These are phyloP conservation scores for Stereocaulon alpinum DNA, from an alignment of 495 filamentous ascomycete genomes.

Conservation along the genomic window DNA sequence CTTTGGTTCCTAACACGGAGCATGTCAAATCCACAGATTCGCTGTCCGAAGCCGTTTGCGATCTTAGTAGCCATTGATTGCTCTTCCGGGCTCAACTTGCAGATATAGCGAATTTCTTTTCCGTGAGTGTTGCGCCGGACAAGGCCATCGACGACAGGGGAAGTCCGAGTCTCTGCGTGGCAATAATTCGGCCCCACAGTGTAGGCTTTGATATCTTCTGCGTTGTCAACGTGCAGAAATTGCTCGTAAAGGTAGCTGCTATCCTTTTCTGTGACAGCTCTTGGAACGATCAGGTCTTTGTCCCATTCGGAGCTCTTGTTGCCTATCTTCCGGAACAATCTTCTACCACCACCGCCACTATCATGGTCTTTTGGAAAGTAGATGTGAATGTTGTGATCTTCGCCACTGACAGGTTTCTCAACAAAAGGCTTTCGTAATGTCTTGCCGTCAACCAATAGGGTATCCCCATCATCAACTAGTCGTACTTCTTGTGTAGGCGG, in stretches of 20 bases:
- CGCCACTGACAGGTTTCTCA: slow-evolving; percentile 95
- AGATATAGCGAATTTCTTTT: slow-evolving; percentile 94
- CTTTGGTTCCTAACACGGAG: slow-evolving; percentile 78
- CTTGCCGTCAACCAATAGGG: slow-evolving; percentile 74
- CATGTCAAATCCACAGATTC: slow-evolving; percentile 94
- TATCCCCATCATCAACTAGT: slow-evolving; percentile 77
- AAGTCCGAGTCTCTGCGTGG: slow-evolving; percentile 94
- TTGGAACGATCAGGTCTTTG: slow-evolving; percentile 58
- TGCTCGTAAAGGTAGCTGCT: slow-evolving; percentile 93
- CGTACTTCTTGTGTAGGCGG: slow-evolving; percentile 54
- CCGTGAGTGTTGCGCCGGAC: slow-evolving; percentile 93
- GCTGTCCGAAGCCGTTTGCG: slow-evolving; percentile 82
- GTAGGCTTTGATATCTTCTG: slow-evolving; percentile 97
- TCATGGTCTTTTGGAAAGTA: slow-evolving; percentile 75
- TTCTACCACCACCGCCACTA: slow-evolving; percentile 74
- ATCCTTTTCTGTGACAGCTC: slow-evolving; percentile 64
- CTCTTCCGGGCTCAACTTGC: slow-evolving; percentile 70
- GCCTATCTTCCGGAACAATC: slow-evolving; percentile 90
- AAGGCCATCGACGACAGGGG: slow-evolving; percentile 90
- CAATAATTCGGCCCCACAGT: slow-evolving; percentile 91
- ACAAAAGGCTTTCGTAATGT: slow-evolving; percentile 88
- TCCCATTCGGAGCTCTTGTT: slow-evolving; percentile 98
- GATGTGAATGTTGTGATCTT: slow-evolving; percentile 97
- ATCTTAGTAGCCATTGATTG: slow-evolving; percentile 79
- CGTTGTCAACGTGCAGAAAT: slow-evolving; percentile 90